Evolutionary conservation across 2,329 filamentous ascomycete genomes (phyloP).

Genomic region (Berkeleyomyces rouxiae): DNA sequence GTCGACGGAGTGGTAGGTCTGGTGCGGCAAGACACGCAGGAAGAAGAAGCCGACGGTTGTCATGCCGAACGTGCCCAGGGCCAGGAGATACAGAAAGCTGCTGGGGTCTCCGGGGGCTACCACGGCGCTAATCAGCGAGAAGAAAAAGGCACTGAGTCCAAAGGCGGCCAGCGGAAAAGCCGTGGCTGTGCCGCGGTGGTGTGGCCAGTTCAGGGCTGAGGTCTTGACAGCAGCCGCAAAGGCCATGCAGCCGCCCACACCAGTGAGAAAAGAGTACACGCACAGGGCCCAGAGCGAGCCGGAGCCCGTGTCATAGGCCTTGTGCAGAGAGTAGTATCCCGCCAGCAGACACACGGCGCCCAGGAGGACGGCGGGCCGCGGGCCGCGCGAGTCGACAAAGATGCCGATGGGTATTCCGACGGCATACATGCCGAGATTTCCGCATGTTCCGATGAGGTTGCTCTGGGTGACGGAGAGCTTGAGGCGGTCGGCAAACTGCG

Average conservation of each 20-base stretch:
- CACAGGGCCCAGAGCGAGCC: constrained; percentile 49
- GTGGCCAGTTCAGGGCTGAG: constrained; percentile 81
- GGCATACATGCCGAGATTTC: constrained; percentile 88
- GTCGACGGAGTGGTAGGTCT: constrained; percentile 39
- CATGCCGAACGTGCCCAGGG: constrained; percentile 61
- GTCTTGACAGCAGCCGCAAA: constrained; percentile 76
- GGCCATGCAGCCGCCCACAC: constrained; percentile 78
- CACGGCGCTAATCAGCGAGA: constrained; percentile 61
- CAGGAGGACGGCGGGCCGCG: constrained; percentile 58
- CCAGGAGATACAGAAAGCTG: constrained; percentile 63
- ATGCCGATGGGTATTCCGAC: constrained; percentile 79
- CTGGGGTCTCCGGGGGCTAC: constrained; percentile 72
- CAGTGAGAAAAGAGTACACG: constrained; percentile 71
- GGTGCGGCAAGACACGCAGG: constrained; percentile 52
- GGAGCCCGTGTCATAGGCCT: constrained; percentile 54
- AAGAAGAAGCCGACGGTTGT: constrained; percentile 71
- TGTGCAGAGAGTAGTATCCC: constrained; percentile 75
- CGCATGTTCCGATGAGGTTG: constrained; percentile 74
- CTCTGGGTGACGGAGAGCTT: constrained; percentile 80
- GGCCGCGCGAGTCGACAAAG: constrained; percentile 68
- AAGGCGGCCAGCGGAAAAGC: constrained; percentile 87
- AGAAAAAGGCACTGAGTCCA: constrained; percentile 91
- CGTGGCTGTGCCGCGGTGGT: constrained; percentile 80
- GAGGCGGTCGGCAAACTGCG: constrained; percentile 78
- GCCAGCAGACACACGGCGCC: constrained; percentile 55